Evolutionary conservation across 2,329 filamentous ascomycete species (phyloP).

Genomic region (Neofusicoccum sp.): DNA sequence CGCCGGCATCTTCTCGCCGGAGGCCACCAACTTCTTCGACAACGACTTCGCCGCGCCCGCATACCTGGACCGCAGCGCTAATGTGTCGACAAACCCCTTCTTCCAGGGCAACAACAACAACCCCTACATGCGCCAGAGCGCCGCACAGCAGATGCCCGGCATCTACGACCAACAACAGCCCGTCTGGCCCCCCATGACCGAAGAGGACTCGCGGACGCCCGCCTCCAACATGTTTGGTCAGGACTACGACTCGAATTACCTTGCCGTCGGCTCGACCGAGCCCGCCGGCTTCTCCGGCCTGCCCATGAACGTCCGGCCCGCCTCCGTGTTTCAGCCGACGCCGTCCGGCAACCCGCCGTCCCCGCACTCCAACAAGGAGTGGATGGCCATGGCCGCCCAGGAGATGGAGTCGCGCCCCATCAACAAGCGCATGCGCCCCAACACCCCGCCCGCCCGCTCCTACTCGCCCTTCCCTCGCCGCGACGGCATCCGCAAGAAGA

Average conservation of each 20-base stretch:
- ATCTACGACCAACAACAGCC: constrained; percentile 51
- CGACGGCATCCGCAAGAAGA: constrained; percentile 97
- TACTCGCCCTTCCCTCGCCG: constrained; percentile 76
- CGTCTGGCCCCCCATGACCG: constrained; percentile 59
- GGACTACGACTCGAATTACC: constrained; percentile 47
- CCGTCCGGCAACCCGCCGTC: constrained; percentile 57
- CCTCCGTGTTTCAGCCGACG: constrained; percentile 52
- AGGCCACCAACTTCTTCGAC: constrained; percentile 53
- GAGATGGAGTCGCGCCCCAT: constrained; percentile 53
- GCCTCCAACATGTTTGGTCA: constrained; percentile 63
- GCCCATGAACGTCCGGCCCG: constrained; percentile 47
- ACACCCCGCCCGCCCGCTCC: constrained; percentile 66
- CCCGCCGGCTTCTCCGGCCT: constrained; percentile 43
- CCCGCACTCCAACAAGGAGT: constrained; percentile 64
- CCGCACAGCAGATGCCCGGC: constrained; percentile 45
- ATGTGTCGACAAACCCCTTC: constrained; percentile 50
- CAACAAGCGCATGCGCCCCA: constrained; percentile 62
- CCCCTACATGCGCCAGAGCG: constrained; percentile 67
- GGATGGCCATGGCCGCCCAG: constrained; percentile 54
- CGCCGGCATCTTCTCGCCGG: constrained; percentile 55
- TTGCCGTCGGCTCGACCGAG: constrained; percentile 37
- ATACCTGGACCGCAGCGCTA: constrained; percentile 37
- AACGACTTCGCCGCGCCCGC: constrained; percentile 49
- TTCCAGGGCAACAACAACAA: constrained; percentile 50
- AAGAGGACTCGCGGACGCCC: constrained; percentile 55